Base-by-base conservation (phyloP, 2,329 filamentous ascomycete genomes). In the Calonectria montana region DNA sequence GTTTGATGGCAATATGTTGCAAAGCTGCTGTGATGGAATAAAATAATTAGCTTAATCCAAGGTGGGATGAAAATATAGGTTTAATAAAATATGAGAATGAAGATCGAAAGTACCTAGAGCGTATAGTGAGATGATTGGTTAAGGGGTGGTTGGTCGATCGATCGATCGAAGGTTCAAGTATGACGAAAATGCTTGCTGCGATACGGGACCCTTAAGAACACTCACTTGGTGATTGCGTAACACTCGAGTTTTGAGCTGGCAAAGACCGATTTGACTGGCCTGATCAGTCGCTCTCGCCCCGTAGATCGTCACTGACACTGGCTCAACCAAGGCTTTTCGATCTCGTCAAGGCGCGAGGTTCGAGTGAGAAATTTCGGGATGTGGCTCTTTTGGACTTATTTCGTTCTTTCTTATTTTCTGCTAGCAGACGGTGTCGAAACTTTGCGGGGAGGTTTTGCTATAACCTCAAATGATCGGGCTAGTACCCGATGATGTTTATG, bases 131-230 rank as follows among this genome's bases (percentile, higher is more conserved):
- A 69, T 76, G 69, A 81, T 82, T 82, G 78, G 78, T 29, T 64
- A 65, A 55, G 55, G 67, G 29, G 50, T 39, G 61, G 66, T 64
- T 67, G 74, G 74, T 73, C 73, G 79, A 82, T 82, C 81, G 81
- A 82, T 82, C 80, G 81, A 82, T 81, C 80, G 79, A 75, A 55
- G 71, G 65, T 62, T 73, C 67, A 27, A 70, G 76, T 69, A 76
- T 79, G 77, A 78, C 77, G 73, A 78, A 73, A 74, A 43, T 68
- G 72, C 72, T 70, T 65, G 43, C 47, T 48, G 69, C 69, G 23
- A 39, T 37, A n/a, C 25, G 69, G 50, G 67, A 67, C 67, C 41
- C 37, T 75, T 25, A 63, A 31, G 43, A 43, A 69, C 55, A 73
- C 76, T 76, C 55, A 78, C 65, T 59, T 63, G 23, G 39, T 23